phyloP scores from a whole-genome alignment of 148 eudicot species.

The Rhododendron mucronatum region DNA sequence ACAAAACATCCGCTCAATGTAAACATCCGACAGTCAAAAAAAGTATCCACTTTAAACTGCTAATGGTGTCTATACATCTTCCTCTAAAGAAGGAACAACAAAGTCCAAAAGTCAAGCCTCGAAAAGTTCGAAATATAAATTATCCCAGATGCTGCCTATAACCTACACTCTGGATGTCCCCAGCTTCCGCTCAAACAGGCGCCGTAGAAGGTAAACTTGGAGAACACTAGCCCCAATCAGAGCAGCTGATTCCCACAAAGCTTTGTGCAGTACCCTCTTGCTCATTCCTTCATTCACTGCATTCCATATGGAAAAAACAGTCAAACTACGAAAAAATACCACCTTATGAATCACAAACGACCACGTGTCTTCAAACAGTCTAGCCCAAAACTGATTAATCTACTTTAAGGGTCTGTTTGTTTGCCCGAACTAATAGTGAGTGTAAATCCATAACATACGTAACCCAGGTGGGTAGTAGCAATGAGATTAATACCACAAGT shows the following conservation, averaged over 20 bases:
- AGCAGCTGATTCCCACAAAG: slow-evolving; percentile 66
- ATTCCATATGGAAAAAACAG: slow-evolving; percentile 5
- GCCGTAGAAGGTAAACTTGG: slow-evolving; percentile 73
- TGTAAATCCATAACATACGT: neutral
- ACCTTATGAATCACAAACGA: neutral
- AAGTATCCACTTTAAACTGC: neutral
- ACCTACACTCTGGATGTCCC: slow-evolving; percentile 58
- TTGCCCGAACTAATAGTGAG: neutral
- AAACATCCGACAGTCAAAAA: neutral
- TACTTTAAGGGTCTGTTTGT: neutral
- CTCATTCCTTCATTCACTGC: slow-evolving; percentile 90
- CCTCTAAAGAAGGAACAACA: neutral
- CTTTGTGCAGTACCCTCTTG: slow-evolving; percentile 75
- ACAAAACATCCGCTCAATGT: neutral
- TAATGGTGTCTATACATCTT: slow-evolving; percentile 1
- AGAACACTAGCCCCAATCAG: slow-evolving; percentile 65
- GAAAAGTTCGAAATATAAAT: neutral
- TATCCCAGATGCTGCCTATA: neutral
- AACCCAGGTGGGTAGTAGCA: neutral
- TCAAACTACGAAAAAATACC: neutral
- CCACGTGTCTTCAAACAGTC: neutral
- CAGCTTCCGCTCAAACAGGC: slow-evolving; percentile 73
- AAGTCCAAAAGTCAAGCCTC: neutral
- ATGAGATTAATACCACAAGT: neutral
- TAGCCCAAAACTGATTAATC: neutral